Evolutionary conservation across 2,329 filamentous ascomycete genomes (phyloP), one percentile per base, ranked within the genome.

Genomic region (Orbilia blumenaviensis): DNA sequence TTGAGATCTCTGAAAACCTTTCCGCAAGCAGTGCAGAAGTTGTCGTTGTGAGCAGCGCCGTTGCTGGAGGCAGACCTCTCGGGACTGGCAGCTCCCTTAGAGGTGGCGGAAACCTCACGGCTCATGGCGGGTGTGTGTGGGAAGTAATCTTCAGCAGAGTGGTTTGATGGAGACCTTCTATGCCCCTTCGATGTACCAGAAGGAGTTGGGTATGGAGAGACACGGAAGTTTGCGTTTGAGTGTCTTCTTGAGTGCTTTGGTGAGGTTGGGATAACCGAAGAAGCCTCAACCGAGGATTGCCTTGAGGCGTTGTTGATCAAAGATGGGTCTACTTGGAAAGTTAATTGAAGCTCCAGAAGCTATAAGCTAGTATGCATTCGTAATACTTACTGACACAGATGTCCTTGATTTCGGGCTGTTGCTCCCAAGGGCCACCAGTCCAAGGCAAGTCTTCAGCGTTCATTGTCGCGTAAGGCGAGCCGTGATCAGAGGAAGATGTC

Each of bases 1-100:
- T 94, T 76, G 27, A 80, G 74, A 63, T 80, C 80, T 50, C 80
- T 66, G 63, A 80, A 80, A 38, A 78, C 78, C 74, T 79, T 80
- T 12, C 76, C 79, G 61, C 80, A 80, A 25, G 79, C 79, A 12
- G 71, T 71, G 69, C 80, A 80, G 60, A 79, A 78, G 48, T 79
- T 79, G 48, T 80, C 80, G 61, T 79, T 80, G 66, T 78, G 78
- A 29, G 77, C 44, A 44, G 71, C 77, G n/a, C 71, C 67, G 50
- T 54, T 69, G 48, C 67, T 71, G 4, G 73, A 77, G 27, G 60
- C 36, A 27, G 66, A 63, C 18, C 73, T 62, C 66, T 76, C 56
- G 23, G 72, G 61, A 50, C 69, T 66, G 12, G 67, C 50, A 16
- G 66, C 71, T 12, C 44, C 34, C 77, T 78, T 67, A 27, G 58